Evolutionary conservation across 176 grass and related monocot species (phyloP).

Genomic region (Thinopyrum elongatum): DNA sequence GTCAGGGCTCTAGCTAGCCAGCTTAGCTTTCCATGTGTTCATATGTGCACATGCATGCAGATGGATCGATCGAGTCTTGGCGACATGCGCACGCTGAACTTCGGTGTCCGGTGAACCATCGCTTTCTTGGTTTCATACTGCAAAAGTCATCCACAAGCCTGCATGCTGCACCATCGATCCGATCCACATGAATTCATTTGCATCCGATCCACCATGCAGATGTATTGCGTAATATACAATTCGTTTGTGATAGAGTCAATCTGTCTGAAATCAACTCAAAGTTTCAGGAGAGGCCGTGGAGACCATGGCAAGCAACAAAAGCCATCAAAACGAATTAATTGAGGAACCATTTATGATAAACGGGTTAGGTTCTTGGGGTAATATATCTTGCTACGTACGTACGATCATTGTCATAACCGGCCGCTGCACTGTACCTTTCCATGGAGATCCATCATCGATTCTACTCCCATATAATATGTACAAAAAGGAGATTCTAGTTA

Average conservation of each 20-base stretch:
- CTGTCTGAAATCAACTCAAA: neutral
- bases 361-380: neutral
- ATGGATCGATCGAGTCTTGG: neutral
- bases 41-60: neutral
- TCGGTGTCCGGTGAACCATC: neutral
- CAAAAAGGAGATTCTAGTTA: neutral
- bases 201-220: no score
- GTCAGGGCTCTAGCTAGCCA: neutral
- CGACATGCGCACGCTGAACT: neutral
- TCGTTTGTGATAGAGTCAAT: neutral
- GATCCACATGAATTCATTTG: neutral
- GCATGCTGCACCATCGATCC: neutral
- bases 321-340: neutral
- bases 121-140: constrained; percentile 22
- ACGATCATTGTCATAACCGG: neutral
- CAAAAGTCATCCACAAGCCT: neutral
- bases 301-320: neutral
- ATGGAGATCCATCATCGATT: neutral
- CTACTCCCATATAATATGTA: neutral
- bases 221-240: neutral
- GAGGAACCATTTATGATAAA: neutral
- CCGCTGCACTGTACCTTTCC: neutral
- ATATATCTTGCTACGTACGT: neutral
- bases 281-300: neutral
- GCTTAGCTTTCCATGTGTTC: neutral